phyloP scores from a whole-genome alignment of 805 yeast genomes.

The Candida oleophila region DNA sequence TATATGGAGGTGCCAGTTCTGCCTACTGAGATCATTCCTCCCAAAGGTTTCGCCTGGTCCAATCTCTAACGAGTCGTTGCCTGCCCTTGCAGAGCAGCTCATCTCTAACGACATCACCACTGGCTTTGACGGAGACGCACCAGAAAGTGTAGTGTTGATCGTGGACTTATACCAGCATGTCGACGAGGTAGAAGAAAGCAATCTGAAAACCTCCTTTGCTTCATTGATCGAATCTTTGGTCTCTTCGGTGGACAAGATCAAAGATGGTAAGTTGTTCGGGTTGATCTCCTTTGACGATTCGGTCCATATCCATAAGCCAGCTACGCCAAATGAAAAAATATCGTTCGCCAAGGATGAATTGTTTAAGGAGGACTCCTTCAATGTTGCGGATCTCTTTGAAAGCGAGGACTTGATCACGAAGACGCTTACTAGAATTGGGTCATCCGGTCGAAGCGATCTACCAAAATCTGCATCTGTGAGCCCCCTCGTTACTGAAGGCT shows the following conservation, averaged over 20 bases:
- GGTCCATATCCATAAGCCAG: conserved; percentile 22
- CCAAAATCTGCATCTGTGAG: neutral
- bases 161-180: conserved; percentile 31
- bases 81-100: neutral
- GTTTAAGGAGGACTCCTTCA: conserved; percentile 3
- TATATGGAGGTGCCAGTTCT: conserved; percentile 42
- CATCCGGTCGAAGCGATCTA: neutral
- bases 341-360: conserved; percentile 8
- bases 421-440: neutral
- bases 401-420: neutral
- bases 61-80: conserved; percentile 15
- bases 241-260: conserved; percentile 14
- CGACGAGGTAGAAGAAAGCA: conserved; percentile 15
- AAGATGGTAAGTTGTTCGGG: conserved; percentile 17
- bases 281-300: conserved; percentile 28
- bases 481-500: neutral
- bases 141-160: conserved; percentile 20
- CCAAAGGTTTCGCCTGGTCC: conserved; percentile 15
- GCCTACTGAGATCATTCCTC: conserved; percentile 22
- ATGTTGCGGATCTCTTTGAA: neutral
- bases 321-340: neutral
- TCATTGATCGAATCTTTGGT: conserved; percentile 12
- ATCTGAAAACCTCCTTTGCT: conserved; percentile 11
- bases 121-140: conserved; percentile 6
- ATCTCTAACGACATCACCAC: conserved; percentile 26